A percentile compares a stretch with the other conserved stretches of the same genome.
These are phyloP conservation scores for Lachnellula subtilissima DNA, from an alignment of 2,329 filamentous ascomycete species.

Conservation along the genomic window DNA sequence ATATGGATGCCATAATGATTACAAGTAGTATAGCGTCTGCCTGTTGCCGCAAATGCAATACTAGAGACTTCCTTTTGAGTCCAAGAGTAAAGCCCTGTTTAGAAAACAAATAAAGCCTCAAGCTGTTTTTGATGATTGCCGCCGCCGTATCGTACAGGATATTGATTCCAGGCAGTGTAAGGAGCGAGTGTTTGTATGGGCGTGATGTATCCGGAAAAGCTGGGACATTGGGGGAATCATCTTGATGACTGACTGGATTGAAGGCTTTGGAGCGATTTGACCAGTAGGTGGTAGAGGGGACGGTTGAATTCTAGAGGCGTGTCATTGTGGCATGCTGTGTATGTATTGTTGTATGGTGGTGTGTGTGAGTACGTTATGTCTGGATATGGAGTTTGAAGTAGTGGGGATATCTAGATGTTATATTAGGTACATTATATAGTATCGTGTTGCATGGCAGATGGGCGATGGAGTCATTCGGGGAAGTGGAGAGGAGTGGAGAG, in stretches of 20 bases:
- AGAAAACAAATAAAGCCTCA: not conserved
- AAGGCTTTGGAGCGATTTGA: not conserved
- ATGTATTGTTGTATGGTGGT: not conserved
- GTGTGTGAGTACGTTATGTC: not conserved
- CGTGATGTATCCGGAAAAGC: conserved; percentile 37
- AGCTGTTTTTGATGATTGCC: conserved; percentile 6
- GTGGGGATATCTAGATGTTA: not conserved
- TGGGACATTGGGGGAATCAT: conserved; percentile 45
- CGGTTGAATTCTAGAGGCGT: not conserved
- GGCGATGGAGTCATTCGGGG: too few species aligned
- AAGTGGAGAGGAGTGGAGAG: too few species aligned
- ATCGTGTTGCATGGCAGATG: too few species aligned
- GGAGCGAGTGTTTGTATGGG: conserved; percentile 45
- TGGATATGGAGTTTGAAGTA: not conserved
- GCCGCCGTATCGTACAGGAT: conserved; percentile 14
- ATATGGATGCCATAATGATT: conserved; percentile 77
- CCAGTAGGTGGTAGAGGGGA: not conserved
- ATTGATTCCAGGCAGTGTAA: conserved; percentile 32
- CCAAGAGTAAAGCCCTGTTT: not conserved
- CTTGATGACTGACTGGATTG: conserved; percentile 31
- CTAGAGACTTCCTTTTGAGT: too few species aligned
- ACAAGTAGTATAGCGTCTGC: not conserved
- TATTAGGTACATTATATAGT: too few species aligned
- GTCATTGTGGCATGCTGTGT: not conserved
- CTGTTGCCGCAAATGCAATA: too few species aligned